Conservation (phyloP, 148 eudicot genomes). For the Vaccinium macrocarpon region DNA sequence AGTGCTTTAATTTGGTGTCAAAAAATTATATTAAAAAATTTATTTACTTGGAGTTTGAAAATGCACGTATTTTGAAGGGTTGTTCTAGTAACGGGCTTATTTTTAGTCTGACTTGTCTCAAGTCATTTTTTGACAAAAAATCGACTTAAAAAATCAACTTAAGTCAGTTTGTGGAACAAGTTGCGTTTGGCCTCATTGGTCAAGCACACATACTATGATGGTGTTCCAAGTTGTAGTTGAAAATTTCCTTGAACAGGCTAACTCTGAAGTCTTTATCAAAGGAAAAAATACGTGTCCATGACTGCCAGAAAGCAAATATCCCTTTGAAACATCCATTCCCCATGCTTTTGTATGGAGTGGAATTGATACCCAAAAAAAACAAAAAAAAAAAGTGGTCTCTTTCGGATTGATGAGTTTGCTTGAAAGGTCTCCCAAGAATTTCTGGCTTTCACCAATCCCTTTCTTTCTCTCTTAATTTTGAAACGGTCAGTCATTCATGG, state of each 20-base stretch:
- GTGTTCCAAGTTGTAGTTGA: not conserved
- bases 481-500: not conserved
- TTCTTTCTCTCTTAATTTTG: not conserved
- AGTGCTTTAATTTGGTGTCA: too few relatives aligned
- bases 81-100: too few relatives aligned
- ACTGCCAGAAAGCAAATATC: not conserved
- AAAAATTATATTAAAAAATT: too few relatives aligned
- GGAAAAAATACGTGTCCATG: not conserved
- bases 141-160: too few relatives aligned
- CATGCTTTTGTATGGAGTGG: not conserved
- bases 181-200: too few relatives aligned
- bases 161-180: too few relatives aligned
- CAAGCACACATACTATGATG: not conserved
- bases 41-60: too few relatives aligned
- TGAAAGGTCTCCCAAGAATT: not conserved
- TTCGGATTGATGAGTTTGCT: not conserved
- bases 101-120: too few relatives aligned
- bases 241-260: not conserved
- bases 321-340: not conserved
- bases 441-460: not conserved
- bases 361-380: not conserved
- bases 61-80: too few relatives aligned
- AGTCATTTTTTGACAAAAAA: too few relatives aligned
- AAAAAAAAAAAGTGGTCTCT: not conserved
- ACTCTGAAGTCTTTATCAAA: not conserved